A percentile compares a stretch with the other conserved stretches of the same genome.
Evolutionary conservation across 73 alveolate species (phyloP).

Genomic region (Stentor coeruleus): DNA sequence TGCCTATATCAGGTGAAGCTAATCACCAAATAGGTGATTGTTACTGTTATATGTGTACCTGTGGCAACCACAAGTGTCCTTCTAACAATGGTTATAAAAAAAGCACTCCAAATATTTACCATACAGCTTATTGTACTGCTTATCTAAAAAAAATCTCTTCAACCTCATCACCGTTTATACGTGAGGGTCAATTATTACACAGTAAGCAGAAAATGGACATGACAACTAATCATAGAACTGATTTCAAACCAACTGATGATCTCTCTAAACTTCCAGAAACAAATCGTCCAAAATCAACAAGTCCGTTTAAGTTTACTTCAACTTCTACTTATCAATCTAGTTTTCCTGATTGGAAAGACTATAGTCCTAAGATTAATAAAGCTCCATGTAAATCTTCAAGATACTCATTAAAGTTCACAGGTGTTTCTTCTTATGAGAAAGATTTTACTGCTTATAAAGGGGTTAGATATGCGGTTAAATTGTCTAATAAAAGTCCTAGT

Average conservation of each 20-base stretch:
- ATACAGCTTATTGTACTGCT: not conserved
- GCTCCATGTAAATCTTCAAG: not conserved
- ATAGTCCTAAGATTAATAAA: not conserved
- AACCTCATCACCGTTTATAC: not conserved
- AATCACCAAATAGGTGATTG: constrained; percentile 2
- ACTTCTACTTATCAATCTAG: not conserved
- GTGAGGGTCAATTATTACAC: not conserved
- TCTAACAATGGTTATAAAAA: too few species aligned
- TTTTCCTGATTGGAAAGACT: not conserved
- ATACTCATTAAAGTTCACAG: not conserved
- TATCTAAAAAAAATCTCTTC: not conserved
- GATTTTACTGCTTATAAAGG: not conserved
- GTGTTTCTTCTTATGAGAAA: not conserved
- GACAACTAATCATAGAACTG: not conserved
- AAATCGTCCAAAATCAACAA: not conserved
- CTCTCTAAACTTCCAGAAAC: not conserved
- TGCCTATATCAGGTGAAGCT: not conserved
- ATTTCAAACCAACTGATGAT: not conserved
- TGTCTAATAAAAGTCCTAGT: not conserved
- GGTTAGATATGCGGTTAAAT: not conserved
- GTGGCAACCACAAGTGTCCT: not conserved
- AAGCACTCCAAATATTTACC: not conserved
- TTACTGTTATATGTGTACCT: not conserved
- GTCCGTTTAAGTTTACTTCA: not conserved
- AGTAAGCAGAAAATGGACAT: not conserved